Evolutionary conservation across 192 early-diverging fungal genomes (phyloP).

Genomic region (Backusella morwellensis): DNA sequence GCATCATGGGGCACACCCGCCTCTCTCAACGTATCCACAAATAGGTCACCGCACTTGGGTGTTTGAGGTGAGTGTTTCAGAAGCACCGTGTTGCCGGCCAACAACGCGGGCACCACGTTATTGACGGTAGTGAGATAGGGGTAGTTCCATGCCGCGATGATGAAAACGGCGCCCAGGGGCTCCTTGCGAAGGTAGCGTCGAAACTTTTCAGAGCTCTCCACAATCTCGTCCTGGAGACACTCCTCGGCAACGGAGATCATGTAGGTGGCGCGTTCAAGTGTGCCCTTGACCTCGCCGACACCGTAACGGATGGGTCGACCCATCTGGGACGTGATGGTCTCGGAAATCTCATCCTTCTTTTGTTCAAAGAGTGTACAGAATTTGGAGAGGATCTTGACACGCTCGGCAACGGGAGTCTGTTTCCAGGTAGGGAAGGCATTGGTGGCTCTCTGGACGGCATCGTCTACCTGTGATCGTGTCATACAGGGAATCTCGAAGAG

Average conservation of each 20-base stretch:
- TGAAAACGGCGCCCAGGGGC: slow-evolving; percentile 50
- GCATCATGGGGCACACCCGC: slow-evolving; percentile 70
- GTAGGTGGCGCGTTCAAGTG: slow-evolving; percentile 63
- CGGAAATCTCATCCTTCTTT: slow-evolving; percentile 53
- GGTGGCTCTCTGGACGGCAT: slow-evolving; percentile 39
- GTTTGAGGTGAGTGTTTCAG: slow-evolving; percentile 84
- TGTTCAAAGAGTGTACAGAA: slow-evolving; percentile 57
- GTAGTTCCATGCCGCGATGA: slow-evolving; percentile 75
- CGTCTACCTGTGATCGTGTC: slow-evolving; percentile 31
- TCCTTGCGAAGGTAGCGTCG: slow-evolving; percentile 68
- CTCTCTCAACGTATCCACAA: slow-evolving; percentile 56
- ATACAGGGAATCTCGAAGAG: slow-evolving; percentile 21
- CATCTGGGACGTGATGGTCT: slow-evolving; percentile 63
- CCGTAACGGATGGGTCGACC: slow-evolving; percentile 66
- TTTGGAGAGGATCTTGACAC: slow-evolving; percentile 46
- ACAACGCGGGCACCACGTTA: slow-evolving; percentile 72
- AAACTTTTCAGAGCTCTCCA: slow-evolving; percentile 50
- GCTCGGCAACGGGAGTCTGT: slow-evolving; percentile 45
- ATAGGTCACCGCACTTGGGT: slow-evolving; percentile 70
- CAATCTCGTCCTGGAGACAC: slow-evolving; percentile 54
- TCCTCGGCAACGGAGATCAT: slow-evolving; percentile 68
- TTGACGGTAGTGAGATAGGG: slow-evolving; percentile 77
- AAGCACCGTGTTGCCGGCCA: slow-evolving; percentile 76
- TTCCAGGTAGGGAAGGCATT: slow-evolving; percentile 56
- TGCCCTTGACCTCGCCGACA: slow-evolving; percentile 70